Conservation (phyloP, 345 rosid species). For the Barbarea vulgaris region DNA sequence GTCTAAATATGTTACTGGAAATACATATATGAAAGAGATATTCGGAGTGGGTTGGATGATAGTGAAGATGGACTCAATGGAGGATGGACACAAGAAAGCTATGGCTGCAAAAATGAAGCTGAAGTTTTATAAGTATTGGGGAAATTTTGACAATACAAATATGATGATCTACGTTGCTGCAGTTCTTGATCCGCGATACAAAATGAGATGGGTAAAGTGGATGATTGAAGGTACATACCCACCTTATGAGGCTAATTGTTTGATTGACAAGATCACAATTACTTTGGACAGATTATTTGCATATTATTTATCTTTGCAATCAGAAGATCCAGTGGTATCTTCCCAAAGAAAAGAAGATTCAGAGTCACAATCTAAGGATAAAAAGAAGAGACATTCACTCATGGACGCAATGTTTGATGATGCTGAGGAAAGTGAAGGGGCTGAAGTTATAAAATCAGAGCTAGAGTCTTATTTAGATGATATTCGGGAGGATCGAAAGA, state of each 20-base stretch:
- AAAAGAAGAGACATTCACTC: neutral
- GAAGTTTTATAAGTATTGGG: constrained; percentile 10
- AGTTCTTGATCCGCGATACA: neutral
- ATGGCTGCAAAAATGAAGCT: neutral
- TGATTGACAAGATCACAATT: neutral
- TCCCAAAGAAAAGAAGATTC: neutral
- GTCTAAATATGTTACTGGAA: neutral
- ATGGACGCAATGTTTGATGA: constrained; percentile 1
- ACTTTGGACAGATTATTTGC: neutral
- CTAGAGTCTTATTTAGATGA: neutral
- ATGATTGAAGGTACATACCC: neutral
- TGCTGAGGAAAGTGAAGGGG: neutral
- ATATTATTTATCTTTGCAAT: neutral
- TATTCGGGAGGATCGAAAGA: neutral
- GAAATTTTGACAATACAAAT: neutral
- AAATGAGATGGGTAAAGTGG: constrained; percentile 4
- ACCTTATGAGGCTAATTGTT: neutral
- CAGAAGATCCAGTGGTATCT: neutral
- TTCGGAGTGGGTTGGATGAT: neutral
- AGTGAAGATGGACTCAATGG: neutral
- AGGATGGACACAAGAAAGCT: neutral
- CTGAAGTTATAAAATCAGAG: neutral
- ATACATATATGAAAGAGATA: constrained; percentile 5
- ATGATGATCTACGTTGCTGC: neutral
- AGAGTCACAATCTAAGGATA: neutral